Percentiles rank a stretch among this genome's conserved stretches.
Conservation (phyloP, 176 grass and related monocot species). For the Elymus sibiricus region DNA sequence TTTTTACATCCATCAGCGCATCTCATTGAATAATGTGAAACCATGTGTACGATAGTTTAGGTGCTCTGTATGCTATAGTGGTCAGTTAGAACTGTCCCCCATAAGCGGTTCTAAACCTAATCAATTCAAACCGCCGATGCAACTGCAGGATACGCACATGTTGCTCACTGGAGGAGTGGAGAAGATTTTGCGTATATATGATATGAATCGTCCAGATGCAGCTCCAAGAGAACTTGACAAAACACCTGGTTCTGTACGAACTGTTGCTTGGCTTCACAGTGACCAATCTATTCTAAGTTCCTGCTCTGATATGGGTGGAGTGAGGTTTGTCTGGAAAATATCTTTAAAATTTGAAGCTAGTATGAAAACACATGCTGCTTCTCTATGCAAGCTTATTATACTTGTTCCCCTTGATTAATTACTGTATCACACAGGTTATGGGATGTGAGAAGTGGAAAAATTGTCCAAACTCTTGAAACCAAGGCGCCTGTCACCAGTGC, state of each 20-base stretch:
- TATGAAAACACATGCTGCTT: neutral
- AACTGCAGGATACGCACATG: constrained; percentile 75
- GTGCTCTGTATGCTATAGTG: neutral
- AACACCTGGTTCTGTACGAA: constrained; percentile 81
- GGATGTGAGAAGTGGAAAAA: constrained; percentile 92
- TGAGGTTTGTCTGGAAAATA: constrained; percentile 51
- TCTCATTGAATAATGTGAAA: constrained; percentile 8
- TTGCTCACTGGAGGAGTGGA: constrained; percentile 95
- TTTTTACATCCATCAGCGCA: neutral
- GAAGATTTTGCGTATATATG: constrained; percentile 85
- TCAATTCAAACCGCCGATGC: neutral
- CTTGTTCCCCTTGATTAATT: neutral
- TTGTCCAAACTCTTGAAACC: constrained; percentile 97
- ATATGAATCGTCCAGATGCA: constrained; percentile 96
- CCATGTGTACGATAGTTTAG: neutral
- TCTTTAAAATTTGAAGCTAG: neutral
- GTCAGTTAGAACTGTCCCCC: neutral
- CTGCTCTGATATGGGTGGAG: constrained; percentile 93
- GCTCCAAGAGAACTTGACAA: constrained; percentile 92
- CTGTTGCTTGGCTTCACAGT: constrained; percentile 92
- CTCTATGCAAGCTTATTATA: neutral
- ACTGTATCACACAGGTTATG: constrained; percentile 52
- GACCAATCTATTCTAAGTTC: constrained; percentile 93
- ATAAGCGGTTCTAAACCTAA: constrained; percentile 7
- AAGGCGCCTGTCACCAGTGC: constrained; percentile 87